Conservation (phyloP, 257 asterid genomes). For the Eustoma russellianum region DNA sequence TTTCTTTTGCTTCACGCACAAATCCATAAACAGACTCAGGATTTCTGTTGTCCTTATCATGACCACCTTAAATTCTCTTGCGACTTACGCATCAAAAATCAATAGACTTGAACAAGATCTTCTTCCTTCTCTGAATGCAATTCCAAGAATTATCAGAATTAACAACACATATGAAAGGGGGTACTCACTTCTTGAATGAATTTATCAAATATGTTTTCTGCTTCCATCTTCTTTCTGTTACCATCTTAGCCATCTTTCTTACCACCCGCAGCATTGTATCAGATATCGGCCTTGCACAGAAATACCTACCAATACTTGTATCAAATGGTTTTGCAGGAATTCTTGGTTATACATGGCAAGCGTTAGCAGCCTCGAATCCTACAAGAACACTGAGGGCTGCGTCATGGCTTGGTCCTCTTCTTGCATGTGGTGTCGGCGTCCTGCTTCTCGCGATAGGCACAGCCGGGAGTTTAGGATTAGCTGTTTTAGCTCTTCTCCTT, state of each 20-base stretch:
- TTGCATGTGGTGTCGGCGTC: conserved; percentile 35
- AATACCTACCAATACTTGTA: conserved; percentile 28
- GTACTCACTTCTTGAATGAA: conserved; percentile 23
- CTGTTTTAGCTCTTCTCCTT: conserved; percentile 25
- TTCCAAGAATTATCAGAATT: background rate
- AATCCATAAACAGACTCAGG: background rate
- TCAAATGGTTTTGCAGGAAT: conserved; percentile 40
- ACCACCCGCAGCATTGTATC: conserved; percentile 23
- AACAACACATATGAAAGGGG: conserved; percentile 19
- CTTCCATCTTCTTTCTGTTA: conserved; percentile 24
- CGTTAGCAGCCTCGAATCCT: conserved; percentile 20
- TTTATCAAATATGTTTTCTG: conserved; percentile 29
- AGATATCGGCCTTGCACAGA: conserved; percentile 17
- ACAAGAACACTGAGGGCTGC: conserved; percentile 31
- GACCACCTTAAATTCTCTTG: too few relatives aligned
- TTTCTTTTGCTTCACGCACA: background rate
- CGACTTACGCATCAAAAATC: too few relatives aligned
- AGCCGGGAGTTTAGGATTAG: conserved; percentile 32
- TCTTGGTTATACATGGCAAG: conserved; percentile 37
- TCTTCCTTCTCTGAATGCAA: conserved; percentile 1
- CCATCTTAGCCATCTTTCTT: conserved; percentile 27
- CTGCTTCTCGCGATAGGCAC: conserved; percentile 44
- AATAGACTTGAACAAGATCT: too few relatives aligned
- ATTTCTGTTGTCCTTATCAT: background rate
- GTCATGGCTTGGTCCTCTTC: conserved; percentile 54